Evolutionary conservation across 2,329 filamentous ascomycete genomes (phyloP).

Genomic region (Arthroderma sp.): DNA sequence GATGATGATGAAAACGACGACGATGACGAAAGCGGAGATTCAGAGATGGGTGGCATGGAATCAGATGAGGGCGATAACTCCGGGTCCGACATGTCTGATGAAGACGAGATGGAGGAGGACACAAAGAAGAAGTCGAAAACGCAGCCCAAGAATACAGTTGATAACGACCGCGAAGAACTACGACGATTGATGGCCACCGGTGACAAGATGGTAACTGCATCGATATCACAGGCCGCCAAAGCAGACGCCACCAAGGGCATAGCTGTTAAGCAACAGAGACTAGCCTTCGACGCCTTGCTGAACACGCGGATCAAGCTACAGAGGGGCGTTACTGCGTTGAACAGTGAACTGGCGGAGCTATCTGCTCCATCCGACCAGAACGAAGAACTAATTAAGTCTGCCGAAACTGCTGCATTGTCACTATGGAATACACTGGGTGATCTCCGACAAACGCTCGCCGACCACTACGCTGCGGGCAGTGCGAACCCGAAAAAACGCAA

Average conservation of each 20-base stretch:
- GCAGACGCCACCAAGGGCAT: constrained; percentile 73
- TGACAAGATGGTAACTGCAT: constrained; percentile 53
- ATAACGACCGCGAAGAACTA: constrained; percentile 45
- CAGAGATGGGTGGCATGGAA: constrained; percentile 19
- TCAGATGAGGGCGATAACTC: constrained; percentile 20
- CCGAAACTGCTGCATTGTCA: constrained; percentile 72
- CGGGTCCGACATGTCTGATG: constrained; percentile 18
- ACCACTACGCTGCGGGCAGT: constrained; percentile 24
- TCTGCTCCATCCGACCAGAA: constrained; percentile 18
- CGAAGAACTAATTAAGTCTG: constrained; percentile 52
- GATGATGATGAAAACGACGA: constrained; percentile 30
- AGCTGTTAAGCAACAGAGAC: constrained; percentile 75
- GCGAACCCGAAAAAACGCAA: constrained; percentile 36
- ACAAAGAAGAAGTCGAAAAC: constrained; percentile 17
- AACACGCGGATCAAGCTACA: constrained; percentile 88
- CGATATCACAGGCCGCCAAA: constrained; percentile 54
- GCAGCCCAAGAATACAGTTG: constrained; percentile 18
- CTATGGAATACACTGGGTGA: constrained; percentile 61
- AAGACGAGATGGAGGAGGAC: constrained; percentile 17
- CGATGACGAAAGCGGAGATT: constrained; percentile 23
- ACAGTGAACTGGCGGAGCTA: constrained; percentile 33
- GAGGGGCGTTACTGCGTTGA: constrained; percentile 64
- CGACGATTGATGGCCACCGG: constrained; percentile 56
- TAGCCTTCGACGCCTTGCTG: constrained; percentile 74
- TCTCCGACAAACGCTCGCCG: constrained; percentile 30